Conservation (phyloP, 2,329 filamentous ascomycete genomes). For the Blastomyces gilchristii region DNA sequence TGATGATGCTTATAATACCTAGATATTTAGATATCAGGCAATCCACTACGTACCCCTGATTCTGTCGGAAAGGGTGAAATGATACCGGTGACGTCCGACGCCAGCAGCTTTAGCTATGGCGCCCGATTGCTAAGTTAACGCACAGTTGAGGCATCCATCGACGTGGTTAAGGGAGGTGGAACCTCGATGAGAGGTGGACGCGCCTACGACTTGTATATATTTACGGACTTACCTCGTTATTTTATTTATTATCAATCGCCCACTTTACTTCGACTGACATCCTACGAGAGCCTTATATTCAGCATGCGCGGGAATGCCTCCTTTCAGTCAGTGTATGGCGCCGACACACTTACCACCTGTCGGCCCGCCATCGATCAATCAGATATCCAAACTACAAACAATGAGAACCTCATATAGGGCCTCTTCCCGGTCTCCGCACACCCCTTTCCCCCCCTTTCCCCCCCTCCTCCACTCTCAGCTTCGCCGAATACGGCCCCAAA, state of each 20-base stretch:
- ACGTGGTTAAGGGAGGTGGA: too few species aligned
- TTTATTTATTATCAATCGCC: not conserved
- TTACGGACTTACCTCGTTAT: not conserved
- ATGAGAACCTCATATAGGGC: not conserved
- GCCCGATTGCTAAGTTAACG: too few species aligned
- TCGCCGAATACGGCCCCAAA: slow-evolving; percentile 34
- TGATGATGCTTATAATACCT: too few species aligned
- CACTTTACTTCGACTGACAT: not conserved
- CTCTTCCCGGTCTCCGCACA: not conserved
- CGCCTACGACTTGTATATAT: not conserved
- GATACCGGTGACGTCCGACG: too few species aligned
- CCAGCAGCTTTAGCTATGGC: too few species aligned
- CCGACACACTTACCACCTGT: not conserved
- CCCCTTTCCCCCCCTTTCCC: too few species aligned
- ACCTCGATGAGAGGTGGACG: too few species aligned
- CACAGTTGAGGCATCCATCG: too few species aligned
- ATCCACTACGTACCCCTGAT: too few species aligned
- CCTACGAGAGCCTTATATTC: not conserved
- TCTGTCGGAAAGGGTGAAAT: too few species aligned
- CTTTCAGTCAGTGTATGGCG: not conserved
- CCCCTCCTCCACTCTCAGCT: slow-evolving; percentile 33
- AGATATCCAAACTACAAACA: not conserved
- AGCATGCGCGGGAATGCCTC: not conserved
- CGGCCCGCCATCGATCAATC: not conserved
- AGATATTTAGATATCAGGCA: too few species aligned